These are phyloP conservation scores for Xylaria sp. DNA, from an alignment of 2,329 filamentous ascomycete species.

Conservation along the genomic window DNA sequence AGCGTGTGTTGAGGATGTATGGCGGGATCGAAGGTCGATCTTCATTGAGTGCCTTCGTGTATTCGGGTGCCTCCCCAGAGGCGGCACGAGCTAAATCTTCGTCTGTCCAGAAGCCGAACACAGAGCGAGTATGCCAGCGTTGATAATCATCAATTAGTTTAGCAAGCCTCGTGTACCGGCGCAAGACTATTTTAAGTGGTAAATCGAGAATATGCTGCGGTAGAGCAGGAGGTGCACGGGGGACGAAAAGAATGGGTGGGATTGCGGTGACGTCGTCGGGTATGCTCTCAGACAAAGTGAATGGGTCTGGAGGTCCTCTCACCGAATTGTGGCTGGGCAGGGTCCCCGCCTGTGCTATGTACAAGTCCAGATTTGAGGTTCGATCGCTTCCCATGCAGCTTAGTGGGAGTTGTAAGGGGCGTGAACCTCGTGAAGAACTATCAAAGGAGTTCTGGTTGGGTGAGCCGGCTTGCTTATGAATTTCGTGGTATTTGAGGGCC, in stretches of 20 bases:
- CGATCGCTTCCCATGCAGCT: background rate
- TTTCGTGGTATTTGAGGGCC: no score
- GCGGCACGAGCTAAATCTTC: conserved; percentile 1
- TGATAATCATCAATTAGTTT: conserved; percentile 31
- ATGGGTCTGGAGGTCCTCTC: background rate
- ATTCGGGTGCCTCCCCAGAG: background rate
- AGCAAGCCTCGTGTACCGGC: conserved; percentile 18
- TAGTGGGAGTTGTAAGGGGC: background rate
- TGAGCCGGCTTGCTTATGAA: no score
- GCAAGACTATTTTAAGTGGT: conserved; percentile 12
- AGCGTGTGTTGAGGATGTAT: conserved; percentile 11
- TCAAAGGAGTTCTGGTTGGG: no score
- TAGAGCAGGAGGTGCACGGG: conserved; percentile 20
- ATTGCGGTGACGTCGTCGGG: background rate
- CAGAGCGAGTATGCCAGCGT: conserved; percentile 1
- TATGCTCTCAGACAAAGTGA: background rate
- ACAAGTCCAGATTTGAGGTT: background rate
- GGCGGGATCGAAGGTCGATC: conserved; percentile 27
- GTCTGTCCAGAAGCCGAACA: conserved; percentile 31
- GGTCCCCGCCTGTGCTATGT: background rate
- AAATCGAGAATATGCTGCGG: conserved; percentile 20
- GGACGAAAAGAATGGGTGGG: conserved; percentile 18
- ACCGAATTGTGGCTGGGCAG: conserved; percentile 21
- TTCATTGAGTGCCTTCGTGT: background rate
- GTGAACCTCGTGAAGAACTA: no score